phyloP scores from a whole-genome alignment of 2,329 filamentous ascomycete species.

The Akanthomyces dipterigenus region DNA sequence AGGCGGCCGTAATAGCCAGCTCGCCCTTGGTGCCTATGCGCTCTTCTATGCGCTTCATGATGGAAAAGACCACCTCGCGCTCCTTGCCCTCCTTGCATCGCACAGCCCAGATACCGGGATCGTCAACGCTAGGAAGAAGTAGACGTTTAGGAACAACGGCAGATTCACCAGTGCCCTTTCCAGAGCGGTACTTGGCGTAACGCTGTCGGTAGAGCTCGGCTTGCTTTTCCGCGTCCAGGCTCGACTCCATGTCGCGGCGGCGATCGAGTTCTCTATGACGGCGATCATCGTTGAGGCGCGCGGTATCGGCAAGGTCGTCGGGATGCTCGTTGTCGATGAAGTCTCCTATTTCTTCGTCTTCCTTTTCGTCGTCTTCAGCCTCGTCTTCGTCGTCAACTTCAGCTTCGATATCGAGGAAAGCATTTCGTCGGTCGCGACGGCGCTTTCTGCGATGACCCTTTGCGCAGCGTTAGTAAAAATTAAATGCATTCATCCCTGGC shows the following conservation, averaged over 20 bases:
- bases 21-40: conserved; percentile 70
- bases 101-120: conserved; percentile 93
- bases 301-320: conserved; percentile 77
- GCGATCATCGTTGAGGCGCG: conserved; percentile 79
- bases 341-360: conserved; percentile 73
- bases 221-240: conserved; percentile 89
- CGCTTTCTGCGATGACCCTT: conserved; percentile 73
- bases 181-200: conserved; percentile 79
- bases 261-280: conserved; percentile 92
- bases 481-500: not conserved
- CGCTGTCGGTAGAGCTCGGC: conserved; percentile 80
- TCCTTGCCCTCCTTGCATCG: conserved; percentile 95
- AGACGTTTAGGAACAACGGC: conserved; percentile 77
- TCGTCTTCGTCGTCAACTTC: conserved; percentile 95
- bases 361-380: conserved; percentile 81
- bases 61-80: conserved; percentile 77
- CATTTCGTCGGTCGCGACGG: conserved; percentile 66
- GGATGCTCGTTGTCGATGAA: conserved; percentile 87
- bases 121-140: conserved; percentile 85
- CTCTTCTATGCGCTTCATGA: conserved; percentile 86
- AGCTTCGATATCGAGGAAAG: conserved; percentile 96
- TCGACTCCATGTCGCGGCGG: conserved; percentile 77
- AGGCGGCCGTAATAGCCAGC: conserved; percentile 79
- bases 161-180: conserved; percentile 59
- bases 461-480: conserved; percentile 14